Percentiles rank a stretch among this genome's conserved stretches.
phyloP scores from a whole-genome alignment of 345 rosid species.

The Luvunga scandens region DNA sequence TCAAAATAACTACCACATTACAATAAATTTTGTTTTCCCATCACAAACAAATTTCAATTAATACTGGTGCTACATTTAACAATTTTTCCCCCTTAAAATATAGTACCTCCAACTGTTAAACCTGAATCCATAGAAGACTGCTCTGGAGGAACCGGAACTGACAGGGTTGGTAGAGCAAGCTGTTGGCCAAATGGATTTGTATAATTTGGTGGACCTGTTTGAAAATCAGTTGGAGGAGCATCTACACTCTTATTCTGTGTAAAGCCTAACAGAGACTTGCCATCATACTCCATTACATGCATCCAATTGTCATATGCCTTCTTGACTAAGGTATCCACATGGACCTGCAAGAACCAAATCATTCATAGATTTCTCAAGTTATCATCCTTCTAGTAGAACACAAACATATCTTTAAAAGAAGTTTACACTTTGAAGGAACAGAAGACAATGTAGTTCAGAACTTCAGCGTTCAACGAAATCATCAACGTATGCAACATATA shows the following conservation, averaged over 20 bases:
- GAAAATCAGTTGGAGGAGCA: constrained; percentile 31
- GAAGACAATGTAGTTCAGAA: background rate
- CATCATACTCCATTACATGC: constrained; percentile 84
- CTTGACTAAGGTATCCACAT: constrained; percentile 81
- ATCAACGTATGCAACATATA: background rate
- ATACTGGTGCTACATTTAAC: background rate
- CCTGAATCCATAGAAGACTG: constrained; percentile 54
- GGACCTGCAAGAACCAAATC: constrained; percentile 41
- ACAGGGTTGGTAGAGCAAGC: constrained; percentile 31
- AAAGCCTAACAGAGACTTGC: constrained; percentile 60
- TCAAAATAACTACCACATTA: background rate
- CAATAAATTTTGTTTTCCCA: background rate
- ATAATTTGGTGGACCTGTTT: constrained; percentile 34
- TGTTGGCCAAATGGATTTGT: constrained; percentile 40
- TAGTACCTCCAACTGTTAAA: constrained; percentile 54
- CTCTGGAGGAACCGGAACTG: constrained; percentile 50
- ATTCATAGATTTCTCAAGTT: constrained; percentile 3
- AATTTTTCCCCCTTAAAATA: background rate
- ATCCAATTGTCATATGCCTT: constrained; percentile 99
- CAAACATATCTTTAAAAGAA: background rate
- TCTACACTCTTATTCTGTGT: constrained; percentile 42
- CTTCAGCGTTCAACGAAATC: background rate
- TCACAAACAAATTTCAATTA: background rate
- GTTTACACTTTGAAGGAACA: background rate
- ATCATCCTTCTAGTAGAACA: background rate